Conservation (phyloP, 192 early-diverging fungal species). For the Podila verticillata region DNA sequence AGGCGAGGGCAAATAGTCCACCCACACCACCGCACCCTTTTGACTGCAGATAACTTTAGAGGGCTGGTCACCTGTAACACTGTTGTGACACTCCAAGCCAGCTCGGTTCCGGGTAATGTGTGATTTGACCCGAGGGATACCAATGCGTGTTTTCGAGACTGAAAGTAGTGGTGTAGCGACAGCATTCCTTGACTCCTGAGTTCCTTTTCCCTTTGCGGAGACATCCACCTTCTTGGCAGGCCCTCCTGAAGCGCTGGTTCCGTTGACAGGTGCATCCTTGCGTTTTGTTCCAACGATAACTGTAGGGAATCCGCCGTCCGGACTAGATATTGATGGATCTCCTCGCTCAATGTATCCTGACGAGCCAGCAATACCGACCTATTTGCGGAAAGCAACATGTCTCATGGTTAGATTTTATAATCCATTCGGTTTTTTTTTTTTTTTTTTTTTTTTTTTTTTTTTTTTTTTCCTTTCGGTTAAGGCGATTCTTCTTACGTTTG, state of each 20-base stretch:
- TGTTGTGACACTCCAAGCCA: slow-evolving; percentile 45
- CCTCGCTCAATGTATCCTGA: slow-evolving; percentile 47
- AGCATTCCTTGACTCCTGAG: slow-evolving; percentile 40
- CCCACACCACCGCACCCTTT: slow-evolving; percentile 63
- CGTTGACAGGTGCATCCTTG: slow-evolving; percentile 39
- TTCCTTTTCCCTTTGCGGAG: slow-evolving; percentile 18
- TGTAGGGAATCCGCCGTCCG: slow-evolving; percentile 51
- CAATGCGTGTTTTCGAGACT: slow-evolving; percentile 58
- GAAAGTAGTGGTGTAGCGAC: slow-evolving; percentile 52
- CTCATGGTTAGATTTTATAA: background rate
- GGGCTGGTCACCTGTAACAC: slow-evolving; percentile 27
- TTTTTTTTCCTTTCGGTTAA: too few relatives aligned
- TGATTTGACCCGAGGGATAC: slow-evolving; percentile 57
- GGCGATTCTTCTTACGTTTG: background rate
- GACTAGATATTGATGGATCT: slow-evolving; percentile 44
- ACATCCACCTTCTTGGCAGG: slow-evolving; percentile 30
- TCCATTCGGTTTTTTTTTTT: too few relatives aligned
- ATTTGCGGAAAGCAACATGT: background rate
- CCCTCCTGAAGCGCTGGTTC: slow-evolving; percentile 5
- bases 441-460: too few relatives aligned
- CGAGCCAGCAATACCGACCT: background rate
- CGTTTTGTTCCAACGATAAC: slow-evolving; percentile 60
- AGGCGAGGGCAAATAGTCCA: slow-evolving; percentile 63
- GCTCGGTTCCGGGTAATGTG: slow-evolving; percentile 39
- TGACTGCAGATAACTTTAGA: slow-evolving; percentile 61